Conservation (phyloP, 176 grass and related monocot species). For the Pontederia crassipes region DNA sequence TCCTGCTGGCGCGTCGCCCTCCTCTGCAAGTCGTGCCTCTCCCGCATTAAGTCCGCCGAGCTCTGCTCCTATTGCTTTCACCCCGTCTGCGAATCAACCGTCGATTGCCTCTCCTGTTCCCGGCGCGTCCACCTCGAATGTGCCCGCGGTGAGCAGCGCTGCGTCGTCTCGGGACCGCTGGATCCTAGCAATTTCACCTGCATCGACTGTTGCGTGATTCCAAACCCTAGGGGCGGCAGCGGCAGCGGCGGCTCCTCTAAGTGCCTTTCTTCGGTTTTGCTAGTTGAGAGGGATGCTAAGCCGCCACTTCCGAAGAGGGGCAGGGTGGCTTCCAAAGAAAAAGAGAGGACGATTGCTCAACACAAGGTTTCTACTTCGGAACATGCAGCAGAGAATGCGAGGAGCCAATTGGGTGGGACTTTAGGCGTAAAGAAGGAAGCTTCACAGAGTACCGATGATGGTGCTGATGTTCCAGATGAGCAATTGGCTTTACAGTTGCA, state of each 20-base stretch:
- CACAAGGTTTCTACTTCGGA: conserved; percentile 20
- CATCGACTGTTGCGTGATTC: conserved; percentile 44
- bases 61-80: conserved; percentile 80
- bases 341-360: background rate
- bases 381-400: conserved; percentile 12
- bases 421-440: background rate
- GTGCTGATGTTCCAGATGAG: conserved; percentile 19
- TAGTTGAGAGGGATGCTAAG: conserved; percentile 6
- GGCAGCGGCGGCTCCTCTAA: background rate
- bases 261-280: conserved; percentile 7
- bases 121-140: conserved; percentile 45
- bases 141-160: conserved; percentile 46
- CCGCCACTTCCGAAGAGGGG: conserved; percentile 1
- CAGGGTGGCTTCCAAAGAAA: background rate
- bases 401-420: conserved; percentile 4
- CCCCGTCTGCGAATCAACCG: conserved; percentile 14
- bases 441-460: background rate
- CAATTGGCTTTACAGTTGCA: conserved; percentile 52
- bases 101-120: conserved; percentile 42
- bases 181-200: conserved; percentile 40
- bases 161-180: conserved; percentile 14
- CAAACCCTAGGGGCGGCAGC: conserved; percentile 13
- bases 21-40: conserved; percentile 58
- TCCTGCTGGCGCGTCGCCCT: conserved; percentile 75
- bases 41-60: conserved; percentile 24